Evolutionary conservation across 352 stramenopile species (phyloP), one percentile per base, ranked within the genome.

Genomic region (Lagenidium sp.): DNA sequence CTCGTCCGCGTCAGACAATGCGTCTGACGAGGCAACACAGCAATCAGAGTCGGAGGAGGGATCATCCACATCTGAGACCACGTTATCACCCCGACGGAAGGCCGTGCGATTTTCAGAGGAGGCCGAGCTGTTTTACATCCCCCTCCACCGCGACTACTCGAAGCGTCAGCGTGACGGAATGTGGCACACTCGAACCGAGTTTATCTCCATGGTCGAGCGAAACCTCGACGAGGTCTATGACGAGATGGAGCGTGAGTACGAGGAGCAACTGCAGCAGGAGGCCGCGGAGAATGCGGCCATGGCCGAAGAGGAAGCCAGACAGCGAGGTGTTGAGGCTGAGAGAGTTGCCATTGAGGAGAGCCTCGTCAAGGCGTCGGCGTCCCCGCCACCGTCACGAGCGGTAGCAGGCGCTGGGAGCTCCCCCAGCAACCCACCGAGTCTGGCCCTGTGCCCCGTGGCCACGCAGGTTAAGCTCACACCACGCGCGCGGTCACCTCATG

Each of bases 151-250:
- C 13, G 81, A 93, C 56, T 89, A 90, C 54, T 88, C 81, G 29
- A 88, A 88, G 66, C 78, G 76, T 15, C 81, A 93, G 50, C 75
- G 81, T 16, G 76, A 90, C 32, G 78, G 73, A 39, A 89, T 93
- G 76, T 93, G 81, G 81, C 79, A 83, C 31, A 84, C 77, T 5
- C 77, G 81, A 6, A 21, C 60, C n/a, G 78, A 93, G 48, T 91
- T 93, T 41, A 66, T 93, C 18, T 50, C 75, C 4, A 93, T 93
- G 81, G 81, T 93, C n/a, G 81, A 93, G 58, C 81, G 78, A 30
- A 93, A 93, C 35, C 51, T 93, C 23, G 81, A 93, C 19, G 66
- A 76, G 19, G 77, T 93, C 35, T 93, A 93, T 47, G 81, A 90
- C 6, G 81, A 91, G 41, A 89, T 93, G 70, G 81, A 93, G 55